Base-by-base conservation (phyloP, 2,329 filamentous ascomycete genomes). In the Fusarium sublunatum region DNA sequence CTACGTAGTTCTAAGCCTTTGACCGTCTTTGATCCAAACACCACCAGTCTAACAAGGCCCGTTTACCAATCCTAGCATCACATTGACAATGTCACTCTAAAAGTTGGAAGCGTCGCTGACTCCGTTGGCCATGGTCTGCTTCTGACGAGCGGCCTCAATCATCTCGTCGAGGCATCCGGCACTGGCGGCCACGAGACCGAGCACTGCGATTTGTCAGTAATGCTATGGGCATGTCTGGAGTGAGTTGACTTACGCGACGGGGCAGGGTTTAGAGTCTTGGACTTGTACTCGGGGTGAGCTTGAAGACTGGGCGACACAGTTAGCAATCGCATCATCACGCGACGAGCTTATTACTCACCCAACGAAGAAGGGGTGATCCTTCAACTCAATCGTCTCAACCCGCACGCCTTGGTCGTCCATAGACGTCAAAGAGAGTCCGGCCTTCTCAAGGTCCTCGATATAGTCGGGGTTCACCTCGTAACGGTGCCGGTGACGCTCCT, bases 391-490 rank as follows among this genome's bases (percentile, higher is more conserved):
- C 6, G 61, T 60, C 55, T 63, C 60, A 31, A 63, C 61, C 28
- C 60, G 60, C 9, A 64, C 61, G 25, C 60, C 60, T 15, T 36
- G 15, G 96, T 91, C 60, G 25, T 63, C 60, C 60, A 64, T 63
- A 5, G 60, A 64, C 24, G 61, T 64, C 43, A 63, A 50, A 24
- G 68, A 89, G 29, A 97, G 80, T 1, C 92, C 93, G 6, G 83
- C 86, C 41, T 84, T 78, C 64, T 91, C 84, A 4, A 97, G 81
- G 29, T 78, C 78, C 5, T 89, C 86, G 48, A 96, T 86, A 71
- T 89, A 89, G 10, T 86, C 84, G 0, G 93, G 92, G 78, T 96
- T 96, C 65, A 96, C 91, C 79, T 97, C 93, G 74, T 96, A 97
- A 34, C 92, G 86, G 77, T 97, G 93, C 58, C 93, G 87, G 76